Base-by-base conservation (phyloP, 345 rosid genomes). In the Eutrema japonicum region DNA sequence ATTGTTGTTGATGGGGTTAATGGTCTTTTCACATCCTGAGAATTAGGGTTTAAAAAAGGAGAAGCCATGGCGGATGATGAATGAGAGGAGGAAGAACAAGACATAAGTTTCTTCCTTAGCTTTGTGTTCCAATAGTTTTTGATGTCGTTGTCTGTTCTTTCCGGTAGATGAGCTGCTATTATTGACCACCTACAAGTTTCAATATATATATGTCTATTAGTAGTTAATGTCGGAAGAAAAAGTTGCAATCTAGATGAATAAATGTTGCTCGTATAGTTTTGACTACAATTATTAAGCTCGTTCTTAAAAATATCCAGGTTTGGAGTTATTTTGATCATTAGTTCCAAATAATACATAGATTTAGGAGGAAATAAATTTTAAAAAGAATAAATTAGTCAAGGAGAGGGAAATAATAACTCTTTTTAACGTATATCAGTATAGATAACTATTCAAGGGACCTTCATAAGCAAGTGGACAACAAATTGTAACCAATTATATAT, bases 111-210 rank as follows among this genome's bases (percentile, higher is more conserved):
- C 83, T 90, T 93, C 89, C 89, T 93, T 50, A 93, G 95, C 85
- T 93, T 93, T 36, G 97, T 93, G 84, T 90, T 93, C 98, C 97
- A 93, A 76, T 90, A 85, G 80, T 93, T 93, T 77, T 93, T 93
- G 49, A 93, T 88, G 80, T 93, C 98, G 64, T 93, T 93, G 58
- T 93, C 98, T 9, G 98, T 93, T 78, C 98, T 85, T 33, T 97
- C 96, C 14, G 96, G 98, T 64, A 90, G 84, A 72, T 93, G 98
- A 85, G 89, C 96, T 63, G 98, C 98, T 72, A 93, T 93, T 73
- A 90, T 90, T 86, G 96, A 91, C 98, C 98, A 93, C 80, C 98
- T 93, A 84, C 78, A 76, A 69, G 73, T 76, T 59, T 73, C 42
- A 27, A 40, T 66, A 7, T 48, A 26, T 58, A 4, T 35, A 27